A percentile compares a stretch with the other conserved stretches of the same genome.
Evolutionary conservation across 2,329 filamentous ascomycete species (phyloP).

Genomic region (Pezicula radicicola): DNA sequence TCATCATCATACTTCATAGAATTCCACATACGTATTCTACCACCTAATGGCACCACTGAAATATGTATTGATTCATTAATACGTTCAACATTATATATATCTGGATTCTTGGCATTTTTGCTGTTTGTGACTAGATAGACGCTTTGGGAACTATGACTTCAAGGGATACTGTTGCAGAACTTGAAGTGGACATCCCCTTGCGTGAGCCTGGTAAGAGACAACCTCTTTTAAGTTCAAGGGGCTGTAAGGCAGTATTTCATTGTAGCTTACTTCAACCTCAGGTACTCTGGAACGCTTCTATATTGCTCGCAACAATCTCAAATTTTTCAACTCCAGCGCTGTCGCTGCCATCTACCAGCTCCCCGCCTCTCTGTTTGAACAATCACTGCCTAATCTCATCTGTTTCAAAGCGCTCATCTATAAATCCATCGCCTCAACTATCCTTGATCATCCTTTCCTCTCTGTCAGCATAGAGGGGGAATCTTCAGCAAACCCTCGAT

Average conservation of each 20-base stretch:
- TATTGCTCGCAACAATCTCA: slow-evolving; percentile 1
- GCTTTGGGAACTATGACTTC: not conserved
- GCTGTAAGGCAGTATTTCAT: not conserved
- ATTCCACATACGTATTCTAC: too few relatives aligned
- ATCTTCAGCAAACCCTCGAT: not conserved
- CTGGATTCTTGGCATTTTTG: too few relatives aligned
- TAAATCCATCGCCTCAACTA: not conserved
- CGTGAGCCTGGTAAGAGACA: not conserved
- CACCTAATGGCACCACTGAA: too few relatives aligned
- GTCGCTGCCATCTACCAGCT: slow-evolving; percentile 1
- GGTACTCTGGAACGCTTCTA: slow-evolving; percentile 3
- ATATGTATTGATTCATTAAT: too few relatives aligned
- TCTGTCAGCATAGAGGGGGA: not conserved
- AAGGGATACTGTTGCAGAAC: not conserved
- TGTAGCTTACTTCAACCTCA: not conserved
- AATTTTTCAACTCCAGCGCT: not conserved
- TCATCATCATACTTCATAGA: too few relatives aligned
- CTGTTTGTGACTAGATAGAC: not conserved
- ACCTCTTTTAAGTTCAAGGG: not conserved
- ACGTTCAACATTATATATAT: too few relatives aligned
- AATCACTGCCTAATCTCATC: not conserved
- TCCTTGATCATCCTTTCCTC: not conserved
- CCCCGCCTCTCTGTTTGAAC: not conserved
- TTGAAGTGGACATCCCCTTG: not conserved
- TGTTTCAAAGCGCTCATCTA: not conserved